Percentiles rank a stretch among this genome's conserved stretches.
phyloP scores from a whole-genome alignment of 2,329 filamentous ascomycete genomes.

The Colletotrichum tropicale region DNA sequence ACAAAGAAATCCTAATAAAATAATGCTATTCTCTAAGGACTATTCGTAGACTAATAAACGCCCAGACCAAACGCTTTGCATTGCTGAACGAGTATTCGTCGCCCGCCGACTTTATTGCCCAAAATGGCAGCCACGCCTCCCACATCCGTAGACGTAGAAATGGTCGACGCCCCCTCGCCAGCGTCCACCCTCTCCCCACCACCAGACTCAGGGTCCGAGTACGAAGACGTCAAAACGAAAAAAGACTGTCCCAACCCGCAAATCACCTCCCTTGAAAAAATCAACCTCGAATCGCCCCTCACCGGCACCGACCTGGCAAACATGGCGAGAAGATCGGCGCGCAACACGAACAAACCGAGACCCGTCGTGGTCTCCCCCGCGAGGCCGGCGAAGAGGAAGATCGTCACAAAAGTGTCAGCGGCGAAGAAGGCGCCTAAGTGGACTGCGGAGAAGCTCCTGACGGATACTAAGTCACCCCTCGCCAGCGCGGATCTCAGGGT shows the following conservation, averaged over 20 bases:
- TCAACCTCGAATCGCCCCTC: neutral
- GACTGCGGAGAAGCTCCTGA: conserved; percentile 38
- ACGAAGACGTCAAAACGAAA: neutral
- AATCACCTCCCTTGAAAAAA: neutral
- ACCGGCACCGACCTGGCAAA: neutral
- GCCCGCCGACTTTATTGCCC: neutral
- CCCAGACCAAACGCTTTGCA: neutral
- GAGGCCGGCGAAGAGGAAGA: conserved; percentile 2
- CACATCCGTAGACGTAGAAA: conserved; percentile 6
- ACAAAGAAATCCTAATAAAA: neutral
- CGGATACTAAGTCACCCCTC: conserved; percentile 41
- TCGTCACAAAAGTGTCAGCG: conserved; percentile 20
- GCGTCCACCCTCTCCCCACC: conserved; percentile 1
- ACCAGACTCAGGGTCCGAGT: neutral
- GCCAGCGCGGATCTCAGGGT: conserved; percentile 42
- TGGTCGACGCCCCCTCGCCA: neutral
- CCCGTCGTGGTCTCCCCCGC: neutral
- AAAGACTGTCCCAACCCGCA: neutral
- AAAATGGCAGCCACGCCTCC: conserved; percentile 7
- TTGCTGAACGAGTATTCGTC: neutral
- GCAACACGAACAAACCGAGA: conserved; percentile 3
- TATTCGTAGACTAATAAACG: neutral
- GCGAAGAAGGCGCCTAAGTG: conserved; percentile 36
- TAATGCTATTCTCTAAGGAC: neutral
- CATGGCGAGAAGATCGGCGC: conserved; percentile 4